Evolutionary conservation across 1,284 basidiomycete genomes (phyloP), one percentile per base, ranked within the genome.

Genomic region (Cutaneotrichosporon sp.): DNA sequence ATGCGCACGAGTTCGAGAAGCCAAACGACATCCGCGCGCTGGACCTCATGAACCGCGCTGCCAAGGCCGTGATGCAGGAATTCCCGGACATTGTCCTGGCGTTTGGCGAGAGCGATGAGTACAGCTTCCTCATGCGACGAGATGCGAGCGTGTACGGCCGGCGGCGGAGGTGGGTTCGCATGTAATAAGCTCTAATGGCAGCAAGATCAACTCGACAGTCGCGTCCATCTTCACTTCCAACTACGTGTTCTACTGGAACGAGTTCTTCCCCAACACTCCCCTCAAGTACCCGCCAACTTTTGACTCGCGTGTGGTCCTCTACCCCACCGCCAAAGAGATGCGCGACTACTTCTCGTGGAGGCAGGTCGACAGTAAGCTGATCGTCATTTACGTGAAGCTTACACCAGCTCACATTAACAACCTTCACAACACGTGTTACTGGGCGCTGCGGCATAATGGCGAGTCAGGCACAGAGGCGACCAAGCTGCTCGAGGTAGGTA

Each of bases 21-120:
- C 96, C 96, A 0, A 99, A 98, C 80, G 96, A 99, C 79, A 80
- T 85, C 42, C 85, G 87, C 21, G 96, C 95, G 0, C 83, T 99
- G 8, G 81, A 88, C 68, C 85, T 99, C 49, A 98, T 99, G 96
- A 95, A 99, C 76, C 85, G 86, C 64, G 92, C 94, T 0, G 96
- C 97, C 0, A 83, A 84, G 68, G 83, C 87, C 52, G 85, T 97
- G 40, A 90, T 99, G 90, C 81, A 88, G 42, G 88, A 89, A 73
- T 89, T 90, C 73, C 85, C 86, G 52, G 92, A 95, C 75, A 86
- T 96, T 59, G 82, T 92, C 7, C 84, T 95, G 34, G 96, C 86
- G 0, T 99, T 97, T 77, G 96, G 96, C 1, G 92, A 99, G 82
- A 96, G 92, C 49, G 97, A 99, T 79, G 97, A 99, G 80, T 98